phyloP scores from a whole-genome alignment of 106 monocot species.

The Ottelia alismoides region DNA sequence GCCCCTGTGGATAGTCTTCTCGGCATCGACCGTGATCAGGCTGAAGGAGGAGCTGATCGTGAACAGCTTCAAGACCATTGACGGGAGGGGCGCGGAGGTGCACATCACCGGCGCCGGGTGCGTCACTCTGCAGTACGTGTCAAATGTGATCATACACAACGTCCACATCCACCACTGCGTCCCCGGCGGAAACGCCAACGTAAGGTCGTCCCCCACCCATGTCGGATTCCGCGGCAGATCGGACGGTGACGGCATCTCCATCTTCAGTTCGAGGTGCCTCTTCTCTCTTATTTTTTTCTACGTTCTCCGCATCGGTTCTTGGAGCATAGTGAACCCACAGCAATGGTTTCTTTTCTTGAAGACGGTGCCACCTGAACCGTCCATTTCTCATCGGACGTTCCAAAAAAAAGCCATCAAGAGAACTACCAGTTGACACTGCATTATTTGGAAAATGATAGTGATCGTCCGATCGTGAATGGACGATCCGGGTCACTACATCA shows the following conservation, averaged over 20 bases:
- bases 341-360: too few relatives aligned
- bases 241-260: slow-evolving; percentile 69
- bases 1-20: slow-evolving; percentile 76
- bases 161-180: slow-evolving; percentile 63
- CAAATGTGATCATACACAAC: slow-evolving; percentile 66
- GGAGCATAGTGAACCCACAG: too few relatives aligned
- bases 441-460: too few relatives aligned
- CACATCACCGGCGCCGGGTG: slow-evolving; percentile 63
- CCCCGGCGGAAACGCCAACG: slow-evolving; percentile 38
- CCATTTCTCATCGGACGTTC: too few relatives aligned
- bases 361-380: too few relatives aligned
- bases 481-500: too few relatives aligned
- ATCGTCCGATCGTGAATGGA: too few relatives aligned
- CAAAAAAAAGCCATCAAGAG: too few relatives aligned
- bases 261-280: too few relatives aligned
- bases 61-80: slow-evolving; percentile 74
- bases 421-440: too few relatives aligned
- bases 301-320: too few relatives aligned
- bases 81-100: slow-evolving; percentile 56
- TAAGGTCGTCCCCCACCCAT: slow-evolving; percentile 46
- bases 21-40: slow-evolving; percentile 42
- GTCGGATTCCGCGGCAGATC: slow-evolving; percentile 28
- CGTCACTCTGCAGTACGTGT: slow-evolving; percentile 53
- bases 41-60: slow-evolving; percentile 62
- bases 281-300: too few relatives aligned